Conservation (phyloP, 495 filamentous ascomycete species). For the Penicillium steckii region DNA sequence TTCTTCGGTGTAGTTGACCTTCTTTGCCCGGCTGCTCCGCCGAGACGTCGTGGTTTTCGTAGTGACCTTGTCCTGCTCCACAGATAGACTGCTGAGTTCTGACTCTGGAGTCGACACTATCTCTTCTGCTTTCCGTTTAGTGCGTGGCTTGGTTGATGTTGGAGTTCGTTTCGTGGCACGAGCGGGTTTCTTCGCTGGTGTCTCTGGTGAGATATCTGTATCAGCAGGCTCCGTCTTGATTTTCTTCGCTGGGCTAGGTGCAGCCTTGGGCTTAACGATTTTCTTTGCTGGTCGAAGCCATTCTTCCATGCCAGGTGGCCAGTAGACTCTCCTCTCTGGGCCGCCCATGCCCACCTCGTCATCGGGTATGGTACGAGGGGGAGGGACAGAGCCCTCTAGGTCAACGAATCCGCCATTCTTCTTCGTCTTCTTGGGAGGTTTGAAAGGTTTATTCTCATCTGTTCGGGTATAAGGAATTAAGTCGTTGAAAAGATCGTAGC, state of each 20-base stretch:
- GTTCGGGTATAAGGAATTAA: slow-evolving; percentile 72
- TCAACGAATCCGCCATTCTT: slow-evolving; percentile 51
- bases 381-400: slow-evolving; percentile 45
- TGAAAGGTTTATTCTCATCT: slow-evolving; percentile 71
- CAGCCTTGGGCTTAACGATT: slow-evolving; percentile 57
- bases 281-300: slow-evolving; percentile 83
- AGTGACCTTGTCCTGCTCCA: slow-evolving; percentile 8
- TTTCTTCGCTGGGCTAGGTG: slow-evolving; percentile 24
- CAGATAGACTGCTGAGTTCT: slow-evolving; percentile 10
- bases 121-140: slow-evolving; percentile 37
- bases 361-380: slow-evolving; percentile 50
- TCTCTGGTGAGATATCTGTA: slow-evolving; percentile 10
- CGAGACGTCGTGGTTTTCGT: slow-evolving; percentile 17
- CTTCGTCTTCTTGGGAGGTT: slow-evolving; percentile 49
- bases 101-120: slow-evolving; percentile 27
- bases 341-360: slow-evolving; percentile 88
- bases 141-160: slow-evolving; percentile 22
- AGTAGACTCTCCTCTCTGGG: slow-evolving; percentile 81
- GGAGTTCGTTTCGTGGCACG: slow-evolving; percentile 16
- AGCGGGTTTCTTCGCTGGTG: slow-evolving; percentile 24
- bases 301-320: slow-evolving; percentile 85
- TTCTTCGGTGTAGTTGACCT: slow-evolving; percentile 49
- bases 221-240: slow-evolving; percentile 14
- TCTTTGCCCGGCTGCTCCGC: slow-evolving; percentile 39
- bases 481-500: slow-evolving; percentile 71